Evolutionary conservation across 2,329 filamentous ascomycete species (phyloP), one percentile per base, ranked within the genome.

Genomic region (Aspergillus pseudoterreus): DNA sequence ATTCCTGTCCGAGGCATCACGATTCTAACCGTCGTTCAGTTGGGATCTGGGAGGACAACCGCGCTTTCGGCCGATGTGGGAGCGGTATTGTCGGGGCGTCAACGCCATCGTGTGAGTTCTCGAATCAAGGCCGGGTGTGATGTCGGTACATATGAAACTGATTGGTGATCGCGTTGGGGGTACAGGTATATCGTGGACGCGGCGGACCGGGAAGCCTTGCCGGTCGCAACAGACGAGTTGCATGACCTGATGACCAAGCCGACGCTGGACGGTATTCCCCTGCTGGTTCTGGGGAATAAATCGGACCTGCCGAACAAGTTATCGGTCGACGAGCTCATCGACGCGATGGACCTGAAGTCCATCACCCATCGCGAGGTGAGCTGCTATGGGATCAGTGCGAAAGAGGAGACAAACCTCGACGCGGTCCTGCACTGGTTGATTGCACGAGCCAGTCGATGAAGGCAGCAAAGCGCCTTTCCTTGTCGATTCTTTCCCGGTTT

Each of bases 21-120:
- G 39, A 55, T 50, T 43, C 58, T 63, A 52, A 63, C 51, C 12
- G 19, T 41, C 19, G 33, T 47, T 19, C 69, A 86, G 83, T 75
- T 99, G 94, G 94, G 94, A 99, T 77, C 84, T 99, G 58, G 94
- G 94, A 63, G 94, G 94, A 49, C 94, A 99, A 75, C 92, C 94
- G 63, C 84, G 92, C 60, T 99, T 97, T 77, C 88, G 94, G 67
- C 89, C 90, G 62, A 99, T 99, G 94, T 99, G 94, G 94, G 94
- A 99, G 79, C 82, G 94, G 67, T 99, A 99, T 73, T 97, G 94
- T 75, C 90, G 92, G 58, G 94, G 91, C 47, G 94, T 97, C 62
- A 96, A 95, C 75, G 92, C 92, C 62, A 96, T 99, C 63, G 89
- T 99, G 82, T 86, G 79, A 71, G 80, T 56, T 45, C 43, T 47